Evolutionary conservation across 257 asterid genomes (phyloP), one percentile per base, ranked within the genome.

Genomic region (Ballota nigra): DNA sequence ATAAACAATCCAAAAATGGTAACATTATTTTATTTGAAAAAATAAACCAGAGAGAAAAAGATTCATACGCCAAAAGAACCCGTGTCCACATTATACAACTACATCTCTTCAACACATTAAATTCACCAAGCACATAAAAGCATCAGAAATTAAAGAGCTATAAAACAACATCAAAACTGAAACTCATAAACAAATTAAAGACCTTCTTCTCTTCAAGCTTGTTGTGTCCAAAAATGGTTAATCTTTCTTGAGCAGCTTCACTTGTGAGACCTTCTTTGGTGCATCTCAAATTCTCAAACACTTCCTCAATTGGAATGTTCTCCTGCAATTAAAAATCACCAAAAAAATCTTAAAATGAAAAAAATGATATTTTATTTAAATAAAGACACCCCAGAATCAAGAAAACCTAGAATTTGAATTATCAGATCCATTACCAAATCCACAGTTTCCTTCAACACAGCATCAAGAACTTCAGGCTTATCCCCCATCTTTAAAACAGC

Each of bases 171-270:
- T 18, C 33, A 53, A 16, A 82, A 63, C 59, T 74, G 18, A 24
- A 73, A 79, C 53, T 49, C 43, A 70, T 34, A 38, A 33, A 19
- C 19, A 10, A 57, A 70, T 51, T 34, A 31, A 34, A 57, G 12
- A 93, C 99, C 97, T 88, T 89, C 81, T 94, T 94, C 85, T 94
- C 99, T 81, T 94, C 99, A 29, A 94, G 99, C 83, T 94, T 94
- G 85, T 94, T 94, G 84, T 91, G 75, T 57, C 99, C 97, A 79
- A 94, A 94, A 79, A 91, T 89, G 76, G 83, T 85, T 84, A 94
- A 85, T 83, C 99, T 91, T 69, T 94, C 99, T 62, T 89, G 82
- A 76, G 97, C 97, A 79, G 90, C 90, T 49, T 80, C 83, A 45
- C 79, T 40, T 3, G 97, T 75, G 65, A 94, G 97, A 72, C 99